These are phyloP conservation scores for Metschnikowia shivogae DNA, from an alignment of 805 yeast genomes.

Conservation along the genomic window DNA sequence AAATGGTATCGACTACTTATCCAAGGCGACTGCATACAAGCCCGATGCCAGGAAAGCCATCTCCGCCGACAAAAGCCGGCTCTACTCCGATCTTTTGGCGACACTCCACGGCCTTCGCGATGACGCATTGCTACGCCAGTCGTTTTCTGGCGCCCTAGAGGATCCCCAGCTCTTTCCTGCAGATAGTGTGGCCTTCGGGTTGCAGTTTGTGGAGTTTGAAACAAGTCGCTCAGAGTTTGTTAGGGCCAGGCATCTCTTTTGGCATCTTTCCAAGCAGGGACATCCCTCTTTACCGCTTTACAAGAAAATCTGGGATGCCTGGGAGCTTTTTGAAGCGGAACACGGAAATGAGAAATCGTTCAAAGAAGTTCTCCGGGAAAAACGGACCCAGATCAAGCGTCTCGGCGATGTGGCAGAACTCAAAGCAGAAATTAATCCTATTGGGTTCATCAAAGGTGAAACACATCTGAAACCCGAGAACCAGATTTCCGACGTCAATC, in stretches of 20 bases:
- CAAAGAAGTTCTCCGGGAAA: slow-evolving; percentile 66
- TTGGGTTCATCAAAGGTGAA: slow-evolving; percentile 47
- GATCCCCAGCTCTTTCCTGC: slow-evolving; percentile 42
- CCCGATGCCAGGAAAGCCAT: slow-evolving; percentile 6
- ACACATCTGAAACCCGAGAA: slow-evolving; percentile 8
- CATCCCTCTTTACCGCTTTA: slow-evolving; percentile 19
- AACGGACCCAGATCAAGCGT: slow-evolving; percentile 38
- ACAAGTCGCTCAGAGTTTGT: slow-evolving; percentile 43
- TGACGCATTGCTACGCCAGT: neutral
- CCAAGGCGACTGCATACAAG: slow-evolving; percentile 1
- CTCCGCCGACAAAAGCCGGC: slow-evolving; percentile 19
- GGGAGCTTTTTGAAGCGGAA: slow-evolving; percentile 72
- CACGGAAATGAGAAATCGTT: slow-evolving; percentile 68
- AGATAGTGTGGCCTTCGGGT: slow-evolving; percentile 40
- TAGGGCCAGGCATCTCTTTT: slow-evolving; percentile 61
- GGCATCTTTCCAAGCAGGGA: slow-evolving; percentile 28
- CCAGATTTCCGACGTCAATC: slow-evolving; percentile 32
- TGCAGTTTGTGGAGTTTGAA: slow-evolving; percentile 60
- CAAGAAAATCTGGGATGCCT: slow-evolving; percentile 49
- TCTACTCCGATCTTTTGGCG: slow-evolving; percentile 13
- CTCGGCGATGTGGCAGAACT: slow-evolving; percentile 11
- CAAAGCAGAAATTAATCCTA: slow-evolving; percentile 24
- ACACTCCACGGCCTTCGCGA: neutral
- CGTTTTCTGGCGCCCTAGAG: slow-evolving; percentile 39
- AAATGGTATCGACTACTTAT: slow-evolving; percentile 14